phyloP scores from a whole-genome alignment of 2,329 filamentous ascomycete species.

The Fusarium sp. region DNA sequence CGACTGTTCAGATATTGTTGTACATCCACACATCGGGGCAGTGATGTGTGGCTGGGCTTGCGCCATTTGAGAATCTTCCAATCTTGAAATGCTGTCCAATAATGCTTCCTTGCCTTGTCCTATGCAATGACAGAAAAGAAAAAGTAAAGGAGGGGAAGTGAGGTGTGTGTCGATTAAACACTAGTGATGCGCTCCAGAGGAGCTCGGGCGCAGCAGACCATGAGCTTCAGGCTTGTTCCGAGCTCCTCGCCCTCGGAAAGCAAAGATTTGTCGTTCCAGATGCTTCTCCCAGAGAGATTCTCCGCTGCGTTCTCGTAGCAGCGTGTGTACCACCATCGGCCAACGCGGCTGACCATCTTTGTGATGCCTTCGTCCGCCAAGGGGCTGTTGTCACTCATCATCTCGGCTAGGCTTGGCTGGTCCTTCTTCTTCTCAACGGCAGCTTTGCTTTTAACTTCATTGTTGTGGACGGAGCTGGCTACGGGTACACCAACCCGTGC shows the following conservation, averaged over 20 bases:
- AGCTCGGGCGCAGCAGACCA: constrained; percentile 92
- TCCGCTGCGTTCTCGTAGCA: constrained; percentile 85
- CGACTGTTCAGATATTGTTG: constrained; percentile 22
- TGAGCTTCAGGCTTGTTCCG: constrained; percentile 88
- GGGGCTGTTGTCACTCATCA: constrained; percentile 79
- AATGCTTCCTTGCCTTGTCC: constrained; percentile 28
- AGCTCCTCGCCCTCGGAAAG: constrained; percentile 89
- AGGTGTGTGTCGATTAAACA: constrained; percentile 54
- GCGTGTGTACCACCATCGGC: constrained; percentile 95
- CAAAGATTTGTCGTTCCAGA: constrained; percentile 84
- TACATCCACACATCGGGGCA: constrained; percentile 17
- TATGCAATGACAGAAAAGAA: constrained; percentile 30
- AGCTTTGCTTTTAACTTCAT: constrained; percentile 29
- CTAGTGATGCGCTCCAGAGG: constrained; percentile 70
- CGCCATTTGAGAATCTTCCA: constrained; percentile 47
- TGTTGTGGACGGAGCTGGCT: constrained; percentile 63
- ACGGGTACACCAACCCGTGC: constrained; percentile 86
- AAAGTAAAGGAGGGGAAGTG: constrained; percentile 34
- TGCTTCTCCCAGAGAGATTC: constrained; percentile 65
- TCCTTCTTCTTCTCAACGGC: constrained; percentile 55
- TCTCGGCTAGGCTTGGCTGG: constrained; percentile 75
- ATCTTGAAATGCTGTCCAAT: constrained; percentile 43
- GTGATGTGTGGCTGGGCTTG: constrained; percentile 39
- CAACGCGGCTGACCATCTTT: constrained; percentile 92
- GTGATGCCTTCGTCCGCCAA: constrained; percentile 88